Percentiles rank a stretch among this genome's conserved stretches.
These are phyloP conservation scores for Kondoa subrosea DNA, from an alignment of 768 basidiomycete species.

Conservation along the genomic window DNA sequence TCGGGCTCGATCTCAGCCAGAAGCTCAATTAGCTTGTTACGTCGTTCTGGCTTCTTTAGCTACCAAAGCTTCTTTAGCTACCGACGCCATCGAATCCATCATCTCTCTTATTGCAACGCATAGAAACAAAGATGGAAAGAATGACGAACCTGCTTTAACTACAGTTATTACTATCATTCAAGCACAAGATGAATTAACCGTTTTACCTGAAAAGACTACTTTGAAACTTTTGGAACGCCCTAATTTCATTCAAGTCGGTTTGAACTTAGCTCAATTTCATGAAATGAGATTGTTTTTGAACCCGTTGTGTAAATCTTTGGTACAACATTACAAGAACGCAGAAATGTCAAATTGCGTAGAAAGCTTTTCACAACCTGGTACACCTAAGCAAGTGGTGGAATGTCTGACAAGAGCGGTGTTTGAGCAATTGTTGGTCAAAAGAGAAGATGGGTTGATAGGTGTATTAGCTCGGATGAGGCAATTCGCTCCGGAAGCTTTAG, in stretches of 20 bases:
- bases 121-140: conserved; percentile 30
- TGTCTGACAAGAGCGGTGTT: conserved; percentile 5
- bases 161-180: conserved; percentile 50
- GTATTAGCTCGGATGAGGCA: conserved; percentile 11
- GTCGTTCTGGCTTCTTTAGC: conserved; percentile 56
- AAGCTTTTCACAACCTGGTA: no score
- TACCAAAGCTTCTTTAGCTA: conserved; percentile 45
- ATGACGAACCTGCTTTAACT: conserved; percentile 38
- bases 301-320: neutral
- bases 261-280: neutral
- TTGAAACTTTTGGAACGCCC: neutral
- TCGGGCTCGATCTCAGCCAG: conserved; percentile 12
- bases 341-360: neutral
- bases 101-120: conserved; percentile 38
- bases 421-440: conserved; percentile 13
- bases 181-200: conserved; percentile 44
- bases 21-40: conserved; percentile 50
- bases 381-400: neutral
- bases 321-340: conserved; percentile 9
- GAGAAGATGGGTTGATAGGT: conserved; percentile 14
- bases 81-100: conserved; percentile 46
- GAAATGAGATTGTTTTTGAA: neutral
- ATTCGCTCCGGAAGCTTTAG: conserved; percentile 8
- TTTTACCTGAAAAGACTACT: conserved; percentile 32
- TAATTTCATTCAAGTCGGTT: neutral